Base-by-base conservation (phyloP, 1,139 yeast species). In the Saccharomyces hybrid region DNA sequence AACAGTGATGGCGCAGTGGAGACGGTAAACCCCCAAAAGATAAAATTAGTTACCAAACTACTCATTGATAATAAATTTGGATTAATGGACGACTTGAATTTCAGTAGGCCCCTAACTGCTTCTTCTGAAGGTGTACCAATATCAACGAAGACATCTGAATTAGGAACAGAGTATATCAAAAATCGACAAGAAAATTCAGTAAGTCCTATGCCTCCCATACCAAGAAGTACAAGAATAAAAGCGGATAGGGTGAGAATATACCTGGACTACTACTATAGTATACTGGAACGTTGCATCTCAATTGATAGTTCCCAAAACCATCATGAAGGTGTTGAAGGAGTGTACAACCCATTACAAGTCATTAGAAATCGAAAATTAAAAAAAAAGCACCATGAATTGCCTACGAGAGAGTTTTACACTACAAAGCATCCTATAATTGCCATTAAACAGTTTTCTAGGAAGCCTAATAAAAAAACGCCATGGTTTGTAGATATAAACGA, bases 311-410 rank as follows among this genome's bases (percentile, higher is more conserved):
- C 50, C 13, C 56, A 54, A 5, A 56, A 55, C 34, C 54, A 57
- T 32, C 69, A 64, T 53, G 61, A 55, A 42, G 70, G 80, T 0
- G 79, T 85, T 1, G 89, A 84, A 57, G 88, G 86, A 0, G 79
- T 80, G 2, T 89, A 85, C 70, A 89, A 89, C 65, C 97, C 97
- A 1, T 72, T 89, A 49, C 96, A 88, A 66, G 78, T 84, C 20
- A 80, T 89, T 41, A 73, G 97, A 57, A 86, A 89, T 68, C 74
- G 97, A 54, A 75, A 76, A 56, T 67, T 84, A 9, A 68, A 79
- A 60, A 76, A 77, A 59, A 79, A 77, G 60, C 73, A 78, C 61
- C 67, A 66, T 53, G 70, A 67, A 28, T 56, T 57, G 31, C 69
- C 72, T 20, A 66, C 70, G 46, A 62, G 59, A 54, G 63, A 62